phyloP scores from a whole-genome alignment of 2,329 filamentous ascomycete species.

The Penicillium psychrosexuale region DNA sequence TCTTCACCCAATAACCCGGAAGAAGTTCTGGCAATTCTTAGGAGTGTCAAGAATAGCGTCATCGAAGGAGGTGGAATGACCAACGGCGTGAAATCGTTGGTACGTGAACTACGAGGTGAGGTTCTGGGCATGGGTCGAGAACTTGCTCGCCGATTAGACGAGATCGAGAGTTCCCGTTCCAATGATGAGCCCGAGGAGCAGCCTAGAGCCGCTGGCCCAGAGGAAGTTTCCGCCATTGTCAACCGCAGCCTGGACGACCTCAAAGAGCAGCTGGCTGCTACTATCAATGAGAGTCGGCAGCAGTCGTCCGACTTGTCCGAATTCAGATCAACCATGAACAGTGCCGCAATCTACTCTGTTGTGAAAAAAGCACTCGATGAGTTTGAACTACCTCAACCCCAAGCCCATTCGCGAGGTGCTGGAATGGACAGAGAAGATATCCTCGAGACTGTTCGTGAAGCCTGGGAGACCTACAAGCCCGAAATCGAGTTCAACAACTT shows the following conservation, averaged over 20 bases:
- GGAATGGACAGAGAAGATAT: constrained; percentile 76
- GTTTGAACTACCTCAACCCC: constrained; percentile 56
- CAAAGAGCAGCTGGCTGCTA: constrained; percentile 76
- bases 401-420: constrained; percentile 49
- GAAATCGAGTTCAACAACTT: constrained; percentile 89
- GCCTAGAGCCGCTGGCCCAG: constrained; percentile 53
- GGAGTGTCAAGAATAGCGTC: constrained; percentile 86
- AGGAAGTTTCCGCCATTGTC: constrained; percentile 73
- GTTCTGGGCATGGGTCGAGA: constrained; percentile 93
- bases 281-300: constrained; percentile 71
- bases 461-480: constrained; percentile 91
- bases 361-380: constrained; percentile 71
- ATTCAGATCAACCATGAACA: constrained; percentile 66
- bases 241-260: constrained; percentile 77
- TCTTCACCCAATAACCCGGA: constrained; percentile 35
- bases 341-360: constrained; percentile 80
- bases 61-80: constrained; percentile 83
- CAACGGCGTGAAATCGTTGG: constrained; percentile 84
- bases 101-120: constrained; percentile 85
- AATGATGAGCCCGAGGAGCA: constrained; percentile 44
- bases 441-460: constrained; percentile 79
- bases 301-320: constrained; percentile 63
- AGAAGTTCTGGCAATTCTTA: constrained; percentile 77
- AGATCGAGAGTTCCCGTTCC: constrained; percentile 53
- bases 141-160: constrained; percentile 72